Conservation (phyloP, 139 green algal genomes). For the Closterium sp. region DNA sequence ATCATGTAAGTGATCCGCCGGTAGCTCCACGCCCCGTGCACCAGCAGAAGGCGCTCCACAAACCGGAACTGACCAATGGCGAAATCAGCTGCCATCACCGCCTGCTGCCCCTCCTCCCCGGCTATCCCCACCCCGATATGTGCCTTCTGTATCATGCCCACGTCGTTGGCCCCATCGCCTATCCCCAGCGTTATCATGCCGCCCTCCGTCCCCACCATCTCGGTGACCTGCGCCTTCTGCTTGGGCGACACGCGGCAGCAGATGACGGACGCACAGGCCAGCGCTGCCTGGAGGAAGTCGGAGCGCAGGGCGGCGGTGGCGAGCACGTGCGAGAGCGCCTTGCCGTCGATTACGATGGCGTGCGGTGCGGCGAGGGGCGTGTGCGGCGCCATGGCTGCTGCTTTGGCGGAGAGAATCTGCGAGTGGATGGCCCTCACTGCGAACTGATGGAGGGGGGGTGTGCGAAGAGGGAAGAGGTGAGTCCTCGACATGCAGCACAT, state of each 20-base stretch:
- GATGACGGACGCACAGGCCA: constrained; percentile 66
- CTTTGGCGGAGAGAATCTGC: background rate
- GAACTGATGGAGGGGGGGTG: background rate
- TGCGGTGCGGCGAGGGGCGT: background rate
- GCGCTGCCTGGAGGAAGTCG: constrained; percentile 63
- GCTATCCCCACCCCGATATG: constrained; percentile 95
- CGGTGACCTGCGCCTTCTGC: constrained; percentile 62
- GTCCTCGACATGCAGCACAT: too few relatives aligned
- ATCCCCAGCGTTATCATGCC: constrained; percentile 85
- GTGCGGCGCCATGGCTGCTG: background rate
- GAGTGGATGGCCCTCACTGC: background rate
- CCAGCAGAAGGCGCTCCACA: constrained; percentile 83
- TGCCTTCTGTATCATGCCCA: constrained; percentile 95
- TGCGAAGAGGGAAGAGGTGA: too few relatives aligned
- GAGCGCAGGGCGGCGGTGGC: background rate
- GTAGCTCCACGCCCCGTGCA: constrained; percentile 86
- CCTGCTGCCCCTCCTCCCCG: constrained; percentile 87
- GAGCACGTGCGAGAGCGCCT: constrained; percentile 24
- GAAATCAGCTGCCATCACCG: constrained; percentile 89
- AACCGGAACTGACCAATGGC: constrained; percentile 92
- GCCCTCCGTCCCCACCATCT: constrained; percentile 64
- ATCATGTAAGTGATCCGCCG: constrained; percentile 73
- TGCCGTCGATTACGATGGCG: constrained; percentile 44
- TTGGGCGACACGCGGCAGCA: constrained; percentile 70
- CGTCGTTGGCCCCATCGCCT: constrained; percentile 97